phyloP scores from a whole-genome alignment of 768 basidiomycete genomes.

The Porphyrellus cyaneotinctus region DNA sequence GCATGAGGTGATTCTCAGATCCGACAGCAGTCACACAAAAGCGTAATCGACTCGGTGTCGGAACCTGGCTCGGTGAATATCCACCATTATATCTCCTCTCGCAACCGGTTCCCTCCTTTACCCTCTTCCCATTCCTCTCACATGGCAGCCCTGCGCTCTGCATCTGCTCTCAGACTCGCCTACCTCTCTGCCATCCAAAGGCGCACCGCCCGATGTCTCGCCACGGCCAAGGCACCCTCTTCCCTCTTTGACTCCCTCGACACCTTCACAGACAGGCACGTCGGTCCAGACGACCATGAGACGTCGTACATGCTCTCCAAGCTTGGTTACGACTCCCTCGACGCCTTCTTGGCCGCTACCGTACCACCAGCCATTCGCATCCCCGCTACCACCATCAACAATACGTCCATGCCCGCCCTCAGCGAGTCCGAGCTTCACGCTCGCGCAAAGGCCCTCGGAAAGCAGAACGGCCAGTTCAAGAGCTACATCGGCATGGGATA shows the following conservation, averaged over 20 bases:
- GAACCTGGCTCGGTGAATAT: slow-evolving; percentile 39
- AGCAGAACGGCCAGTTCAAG: slow-evolving; percentile 75
- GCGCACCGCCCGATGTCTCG: slow-evolving; percentile 41
- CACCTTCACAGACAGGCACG: slow-evolving; percentile 85
- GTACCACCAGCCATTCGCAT: slow-evolving; percentile 82
- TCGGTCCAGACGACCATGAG: slow-evolving; percentile 87
- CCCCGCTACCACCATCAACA: slow-evolving; percentile 52
- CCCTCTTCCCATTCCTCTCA: slow-evolving; percentile 13
- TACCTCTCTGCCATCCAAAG: slow-evolving; percentile 14
- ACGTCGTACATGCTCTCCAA: slow-evolving; percentile 74
- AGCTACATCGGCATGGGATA: slow-evolving; percentile 99
- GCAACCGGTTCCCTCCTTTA: slow-evolving; percentile 15
- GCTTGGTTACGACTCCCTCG: slow-evolving; percentile 84
- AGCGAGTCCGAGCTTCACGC: slow-evolving; percentile 83
- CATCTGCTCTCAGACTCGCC: slow-evolving; percentile 23
- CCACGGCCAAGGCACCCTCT: slow-evolving; percentile 54
- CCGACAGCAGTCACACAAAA: slow-evolving; percentile 18
- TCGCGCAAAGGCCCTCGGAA: slow-evolving; percentile 73
- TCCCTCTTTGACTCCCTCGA: slow-evolving; percentile 84
- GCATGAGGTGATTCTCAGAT: slow-evolving; percentile 9
- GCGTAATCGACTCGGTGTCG: slow-evolving; percentile 37
- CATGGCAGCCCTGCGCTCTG: slow-evolving; percentile 30
- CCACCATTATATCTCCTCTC: slow-evolving; percentile 21
- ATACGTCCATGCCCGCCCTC: slow-evolving; percentile 65
- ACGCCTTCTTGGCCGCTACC: slow-evolving; percentile 78